Evolutionary conservation across 2,329 filamentous ascomycete species (phyloP).

Genomic region (Penicillium crustosum): DNA sequence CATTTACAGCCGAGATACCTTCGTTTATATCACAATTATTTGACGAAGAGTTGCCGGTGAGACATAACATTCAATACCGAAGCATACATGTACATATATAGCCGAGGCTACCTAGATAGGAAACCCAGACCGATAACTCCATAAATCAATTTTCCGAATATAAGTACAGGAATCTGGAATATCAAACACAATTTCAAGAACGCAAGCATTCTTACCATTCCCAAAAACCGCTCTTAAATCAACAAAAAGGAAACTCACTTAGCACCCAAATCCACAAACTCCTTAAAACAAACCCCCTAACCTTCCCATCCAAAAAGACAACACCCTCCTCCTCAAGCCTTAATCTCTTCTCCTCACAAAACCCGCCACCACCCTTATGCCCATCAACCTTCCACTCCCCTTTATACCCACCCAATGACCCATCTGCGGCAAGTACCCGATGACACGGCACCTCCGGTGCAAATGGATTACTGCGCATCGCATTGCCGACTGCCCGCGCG

Average conservation of each 20-base stretch:
- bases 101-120: not conserved
- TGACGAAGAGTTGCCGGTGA: not conserved
- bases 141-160: not conserved
- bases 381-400: constrained; percentile 50
- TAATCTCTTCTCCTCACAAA: constrained; percentile 40
- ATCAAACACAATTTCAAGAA: not conserved
- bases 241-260: constrained; percentile 12
- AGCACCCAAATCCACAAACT: constrained; percentile 28
- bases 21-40: not conserved
- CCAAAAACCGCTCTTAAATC: not conserved
- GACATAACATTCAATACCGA: too few relatives aligned
- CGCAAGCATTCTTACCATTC: not conserved
- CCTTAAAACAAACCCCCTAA: constrained; percentile 32
- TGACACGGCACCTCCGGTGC: constrained; percentile 81
- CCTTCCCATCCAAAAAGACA: constrained; percentile 32
- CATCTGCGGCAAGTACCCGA: constrained; percentile 72
- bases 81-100: too few relatives aligned
- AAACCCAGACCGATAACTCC: not conserved
- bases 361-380: constrained; percentile 31
- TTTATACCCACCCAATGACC: constrained; percentile 56
- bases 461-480: constrained; percentile 75
- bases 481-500: constrained; percentile 74
- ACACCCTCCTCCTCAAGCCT: constrained; percentile 39
- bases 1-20: not conserved
- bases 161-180: not conserved